Evolutionary conservation across 169 alveolate genomes (phyloP), one percentile per base, ranked within the genome.

Genomic region (Ichthyophthirius multifiliis): DNA sequence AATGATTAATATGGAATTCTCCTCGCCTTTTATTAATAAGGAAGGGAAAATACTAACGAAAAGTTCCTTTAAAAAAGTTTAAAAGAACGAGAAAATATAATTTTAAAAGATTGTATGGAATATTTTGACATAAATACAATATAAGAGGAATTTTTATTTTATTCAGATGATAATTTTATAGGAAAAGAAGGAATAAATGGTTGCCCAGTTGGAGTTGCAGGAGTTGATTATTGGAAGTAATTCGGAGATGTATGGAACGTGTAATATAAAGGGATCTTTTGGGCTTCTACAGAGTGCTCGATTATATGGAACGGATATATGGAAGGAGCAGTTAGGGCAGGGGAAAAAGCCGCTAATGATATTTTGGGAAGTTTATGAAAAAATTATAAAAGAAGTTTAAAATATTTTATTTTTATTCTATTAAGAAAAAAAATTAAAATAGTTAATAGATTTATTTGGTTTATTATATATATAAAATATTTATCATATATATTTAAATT

Each of bases 281-380:
- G 71, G 71, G 71, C 71, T 27, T 16, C 71, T 5, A 55, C 71
- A 4, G 71, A 55, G 5, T 27, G 43, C 12, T 55, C 71, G 13
- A 55, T 39, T 55, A 23, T 55, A 4, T 55, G 71, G 71, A 55
- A 55, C 31, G 71, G 71, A 12, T 55, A 55, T 9, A 55, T 55
- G 71, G 71, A 55, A 55, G 71, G 71, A 55, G 71, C 71, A 1
- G 71, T 55, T 15, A 55, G 71, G 31, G 71, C 71, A 55, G 71
- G 71, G 15, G 71, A 55, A 55, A 55, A 39, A 55, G 71, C 71
- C 13, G 71, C 71, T 10, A 27, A 20, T 27, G 71, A 55, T 12
- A 39, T 55, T 5, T 55, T 55, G 31, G 18, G 31, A 55, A 27
- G 43, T 2, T 23, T 55, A 13, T 55, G 39, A 55, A 20, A 39